Evolutionary conservation across 78 protist genomes (phyloP).

Genomic region (Dictyostelium intermedium): DNA sequence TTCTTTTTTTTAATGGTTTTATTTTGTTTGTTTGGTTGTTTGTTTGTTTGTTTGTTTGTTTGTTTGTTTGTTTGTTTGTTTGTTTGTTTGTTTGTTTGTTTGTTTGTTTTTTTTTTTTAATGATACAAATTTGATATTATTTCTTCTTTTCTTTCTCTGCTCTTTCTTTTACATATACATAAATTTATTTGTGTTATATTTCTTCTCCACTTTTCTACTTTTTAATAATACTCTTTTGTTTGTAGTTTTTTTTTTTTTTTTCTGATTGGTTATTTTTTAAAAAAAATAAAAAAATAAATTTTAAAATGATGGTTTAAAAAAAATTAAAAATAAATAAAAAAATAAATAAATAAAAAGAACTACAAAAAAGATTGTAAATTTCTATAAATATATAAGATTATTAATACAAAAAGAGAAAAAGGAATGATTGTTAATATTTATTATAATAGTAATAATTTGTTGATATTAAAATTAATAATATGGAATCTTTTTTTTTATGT

Average conservation of each 20-base stretch:
- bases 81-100: neutral
- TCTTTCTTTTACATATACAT: neutral
- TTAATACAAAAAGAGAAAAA: neutral
- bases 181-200: neutral
- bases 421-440: neutral
- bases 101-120: neutral
- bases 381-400: neutral
- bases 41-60: neutral
- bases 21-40: neutral
- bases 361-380: conserved; percentile 3
- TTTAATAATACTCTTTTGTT: neutral
- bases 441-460: neutral
- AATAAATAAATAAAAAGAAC: neutral
- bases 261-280: neutral
- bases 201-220: neutral
- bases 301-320: neutral
- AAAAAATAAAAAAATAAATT: neutral
- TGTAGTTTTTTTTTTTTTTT: neutral
- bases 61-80: neutral
- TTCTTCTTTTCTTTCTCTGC: neutral
- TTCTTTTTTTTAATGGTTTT: too few species aligned
- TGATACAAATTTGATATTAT: neutral
- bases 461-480: neutral
- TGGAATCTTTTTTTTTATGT: neutral
- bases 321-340: neutral